phyloP scores from a whole-genome alignment of 2,329 filamentous ascomycete species.

The Alternaria burnsii region DNA sequence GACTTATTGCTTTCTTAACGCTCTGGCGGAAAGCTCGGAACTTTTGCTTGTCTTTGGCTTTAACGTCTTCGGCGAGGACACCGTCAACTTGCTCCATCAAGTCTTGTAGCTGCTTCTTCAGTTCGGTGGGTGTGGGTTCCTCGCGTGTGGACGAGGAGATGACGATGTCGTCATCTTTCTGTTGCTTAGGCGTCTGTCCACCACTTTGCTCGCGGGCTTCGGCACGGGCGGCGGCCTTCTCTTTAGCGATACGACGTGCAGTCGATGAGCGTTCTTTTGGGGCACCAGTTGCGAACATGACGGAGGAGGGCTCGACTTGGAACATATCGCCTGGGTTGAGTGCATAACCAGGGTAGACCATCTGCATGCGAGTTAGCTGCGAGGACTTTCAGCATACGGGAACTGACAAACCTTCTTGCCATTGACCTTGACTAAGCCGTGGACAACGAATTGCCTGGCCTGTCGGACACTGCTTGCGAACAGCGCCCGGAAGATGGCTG shows the following conservation, averaged over 20 bases:
- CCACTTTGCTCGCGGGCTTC: slow-evolving; percentile 34
- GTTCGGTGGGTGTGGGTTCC: slow-evolving; percentile 40
- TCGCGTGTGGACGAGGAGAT: slow-evolving; percentile 22
- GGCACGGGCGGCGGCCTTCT: slow-evolving; percentile 41
- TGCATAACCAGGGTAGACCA: slow-evolving; percentile 89
- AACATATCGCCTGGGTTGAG: slow-evolving; percentile 99
- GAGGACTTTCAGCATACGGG: neutral
- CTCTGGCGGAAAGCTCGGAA: slow-evolving; percentile 76
- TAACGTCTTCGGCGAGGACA: slow-evolving; percentile 66
- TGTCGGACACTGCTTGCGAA: slow-evolving; percentile 94
- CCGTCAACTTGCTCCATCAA: slow-evolving; percentile 63
- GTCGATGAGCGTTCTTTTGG: slow-evolving; percentile 61
- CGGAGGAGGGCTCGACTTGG: slow-evolving; percentile 88
- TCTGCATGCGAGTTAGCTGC: slow-evolving; percentile 61
- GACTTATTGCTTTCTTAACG: slow-evolving; percentile 69
- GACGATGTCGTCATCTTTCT: slow-evolving; percentile 3
- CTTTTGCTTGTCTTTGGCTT: slow-evolving; percentile 77
- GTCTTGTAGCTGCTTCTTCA: slow-evolving; percentile 47
- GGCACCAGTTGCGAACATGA: slow-evolving; percentile 85
- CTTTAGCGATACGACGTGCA: slow-evolving; percentile 41
- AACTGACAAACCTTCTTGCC: slow-evolving; percentile 77
- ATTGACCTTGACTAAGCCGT: slow-evolving; percentile 94
- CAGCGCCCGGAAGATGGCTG: slow-evolving; percentile 90
- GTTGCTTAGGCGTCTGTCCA: slow-evolving; percentile 26
- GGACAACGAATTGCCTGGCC: slow-evolving; percentile 91